Evolutionary conservation across 352 stramenopile species (phyloP).

Genomic region (Phytophthora sp.): DNA sequence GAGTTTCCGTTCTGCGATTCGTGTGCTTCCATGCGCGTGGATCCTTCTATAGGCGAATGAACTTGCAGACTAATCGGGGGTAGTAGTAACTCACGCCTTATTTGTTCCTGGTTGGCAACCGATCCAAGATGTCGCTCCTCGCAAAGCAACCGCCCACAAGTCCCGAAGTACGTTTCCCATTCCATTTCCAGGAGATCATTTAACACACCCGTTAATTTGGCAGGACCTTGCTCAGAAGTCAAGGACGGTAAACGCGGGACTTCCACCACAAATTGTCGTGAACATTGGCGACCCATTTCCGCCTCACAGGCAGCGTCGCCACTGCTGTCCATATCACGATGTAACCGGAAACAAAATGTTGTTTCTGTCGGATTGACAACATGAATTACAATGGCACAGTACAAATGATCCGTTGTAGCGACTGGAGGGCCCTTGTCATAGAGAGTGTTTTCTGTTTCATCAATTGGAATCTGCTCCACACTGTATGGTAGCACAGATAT

Average conservation of each 20-base stretch:
- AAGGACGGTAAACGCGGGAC: slow-evolving; percentile 31
- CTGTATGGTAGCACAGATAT: slow-evolving; percentile 45
- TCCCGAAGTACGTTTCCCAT: slow-evolving; percentile 65
- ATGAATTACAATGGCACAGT: slow-evolving; percentile 56
- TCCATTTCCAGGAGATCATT: slow-evolving; percentile 54
- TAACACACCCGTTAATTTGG: slow-evolving; percentile 27
- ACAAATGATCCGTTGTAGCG: slow-evolving; percentile 53
- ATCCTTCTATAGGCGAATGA: background rate
- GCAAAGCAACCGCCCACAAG: slow-evolving; percentile 34
- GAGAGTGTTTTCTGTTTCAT: background rate
- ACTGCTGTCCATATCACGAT: slow-evolving; percentile 8
- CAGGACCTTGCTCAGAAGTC: background rate
- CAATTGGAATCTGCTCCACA: slow-evolving; percentile 16
- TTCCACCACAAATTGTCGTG: slow-evolving; percentile 50
- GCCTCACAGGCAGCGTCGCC: slow-evolving; percentile 29
- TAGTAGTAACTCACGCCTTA: slow-evolving; percentile 35
- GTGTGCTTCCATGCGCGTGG: background rate
- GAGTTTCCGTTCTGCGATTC: slow-evolving; percentile 19
- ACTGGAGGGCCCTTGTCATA: background rate
- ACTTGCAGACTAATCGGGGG: slow-evolving; percentile 44
- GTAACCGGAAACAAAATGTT: slow-evolving; percentile 58
- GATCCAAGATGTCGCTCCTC: slow-evolving; percentile 24
- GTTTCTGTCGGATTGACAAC: slow-evolving; percentile 78
- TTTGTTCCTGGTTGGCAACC: slow-evolving; percentile 8
- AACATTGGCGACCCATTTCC: slow-evolving; percentile 59